phyloP scores from a whole-genome alignment of 768 basidiomycete genomes.

The Naganishia vishniacii region DNA sequence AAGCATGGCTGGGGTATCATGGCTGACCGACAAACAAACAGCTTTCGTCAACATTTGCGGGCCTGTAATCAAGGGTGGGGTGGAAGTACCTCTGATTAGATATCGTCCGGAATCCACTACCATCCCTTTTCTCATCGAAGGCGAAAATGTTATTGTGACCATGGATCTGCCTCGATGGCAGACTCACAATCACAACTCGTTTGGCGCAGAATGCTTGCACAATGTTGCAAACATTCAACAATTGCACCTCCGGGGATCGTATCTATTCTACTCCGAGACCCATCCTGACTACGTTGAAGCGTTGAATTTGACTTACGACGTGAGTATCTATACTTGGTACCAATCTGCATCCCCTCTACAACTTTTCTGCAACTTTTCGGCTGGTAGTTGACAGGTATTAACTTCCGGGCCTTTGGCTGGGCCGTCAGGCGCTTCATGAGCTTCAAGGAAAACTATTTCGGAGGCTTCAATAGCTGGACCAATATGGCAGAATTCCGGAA shows the following conservation, averaged over 20 bases:
- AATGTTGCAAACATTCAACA: conserved; percentile 60
- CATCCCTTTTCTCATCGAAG: conserved; percentile 62
- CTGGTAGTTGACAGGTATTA: conserved; percentile 56
- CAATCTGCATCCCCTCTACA: no score
- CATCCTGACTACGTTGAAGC: conserved; percentile 70
- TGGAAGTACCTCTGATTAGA: conserved; percentile 62
- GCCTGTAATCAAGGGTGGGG: conserved; percentile 53
- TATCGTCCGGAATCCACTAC: conserved; percentile 67
- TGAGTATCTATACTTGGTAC: conserved; percentile 46
- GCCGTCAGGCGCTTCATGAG: conserved; percentile 80
- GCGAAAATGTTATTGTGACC: conserved; percentile 57
- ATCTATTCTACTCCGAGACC: conserved; percentile 65
- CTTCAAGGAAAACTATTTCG: conserved; percentile 87
- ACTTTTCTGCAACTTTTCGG: no score
- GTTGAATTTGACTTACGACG: conserved; percentile 52
- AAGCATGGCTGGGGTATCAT: conserved; percentile 22
- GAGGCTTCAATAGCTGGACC: conserved; percentile 85
- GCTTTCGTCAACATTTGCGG: conserved; percentile 70
- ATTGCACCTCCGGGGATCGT: conserved; percentile 63
- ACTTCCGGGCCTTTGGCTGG: conserved; percentile 77
- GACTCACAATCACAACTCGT: conserved; percentile 66
- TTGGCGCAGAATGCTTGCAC: conserved; percentile 59
- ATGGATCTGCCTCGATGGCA: conserved; percentile 84
- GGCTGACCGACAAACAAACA: conserved; percentile 44
- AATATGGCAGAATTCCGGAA: conserved; percentile 79